Evolutionary conservation across 495 filamentous ascomycete genomes (phyloP).

Genomic region (Aspergillus taichungensis): DNA sequence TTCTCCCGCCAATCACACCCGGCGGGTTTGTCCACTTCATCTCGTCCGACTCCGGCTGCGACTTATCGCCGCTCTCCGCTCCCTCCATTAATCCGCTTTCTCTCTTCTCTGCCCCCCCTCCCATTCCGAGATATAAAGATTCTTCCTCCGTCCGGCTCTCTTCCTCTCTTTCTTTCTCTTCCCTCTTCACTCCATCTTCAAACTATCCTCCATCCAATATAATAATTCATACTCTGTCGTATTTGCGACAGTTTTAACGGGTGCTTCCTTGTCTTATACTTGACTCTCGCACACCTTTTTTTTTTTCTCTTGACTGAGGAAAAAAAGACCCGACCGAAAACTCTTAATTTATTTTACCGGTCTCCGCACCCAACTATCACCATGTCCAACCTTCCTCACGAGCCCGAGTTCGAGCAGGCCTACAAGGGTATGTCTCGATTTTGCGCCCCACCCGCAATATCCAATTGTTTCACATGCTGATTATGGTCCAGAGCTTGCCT

Average conservation of each 20-base stretch:
- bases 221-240: neutral
- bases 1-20: conserved; percentile 6
- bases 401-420: conserved; percentile 99
- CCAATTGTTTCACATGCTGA: neutral
- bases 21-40: conserved; percentile 9
- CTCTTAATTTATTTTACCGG: neutral
- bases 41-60: conserved; percentile 31
- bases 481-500: conserved; percentile 65
- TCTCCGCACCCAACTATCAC: conserved; percentile 8
- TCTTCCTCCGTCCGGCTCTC: conserved; percentile 2
- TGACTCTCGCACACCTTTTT: neutral
- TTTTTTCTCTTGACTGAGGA: neutral
- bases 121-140: conserved; percentile 13
- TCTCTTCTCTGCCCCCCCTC: too few relatives aligned
- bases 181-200: neutral
- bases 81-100: conserved; percentile 2
- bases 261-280: too few relatives aligned
- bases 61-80: conserved; percentile 9
- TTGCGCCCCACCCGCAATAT: neutral
- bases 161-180: conserved; percentile 3
- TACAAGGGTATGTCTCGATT: conserved; percentile 66
- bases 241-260: too few relatives aligned
- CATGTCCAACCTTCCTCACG: conserved; percentile 79
- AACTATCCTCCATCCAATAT: neutral
- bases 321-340: neutral